Evolutionary conservation across 495 filamentous ascomycete species (phyloP), one percentile per base, ranked within the genome.

Genomic region (Aspergillus biplanus): DNA sequence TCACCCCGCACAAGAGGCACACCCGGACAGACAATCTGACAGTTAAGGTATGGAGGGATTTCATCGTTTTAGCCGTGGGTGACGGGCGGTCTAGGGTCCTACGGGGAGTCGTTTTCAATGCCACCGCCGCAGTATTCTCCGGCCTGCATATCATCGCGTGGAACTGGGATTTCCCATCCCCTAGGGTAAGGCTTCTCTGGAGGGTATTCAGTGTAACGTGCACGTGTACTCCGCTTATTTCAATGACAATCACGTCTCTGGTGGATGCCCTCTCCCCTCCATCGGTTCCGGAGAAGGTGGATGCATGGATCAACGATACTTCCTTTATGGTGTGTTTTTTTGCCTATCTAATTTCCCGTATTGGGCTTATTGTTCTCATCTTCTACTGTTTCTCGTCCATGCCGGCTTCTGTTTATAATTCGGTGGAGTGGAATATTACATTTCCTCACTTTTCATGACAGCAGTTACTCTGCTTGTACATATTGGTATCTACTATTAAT

Each of bases 401-500:
- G 50, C 50, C 50, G 4, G 50, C 50, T 7, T 27, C 50, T 27
- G 50, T 32, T 1, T 53, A 53, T 9, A 31, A 53, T 12, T 15
- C 12, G 7, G 50, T 33, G 11, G 32, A 33, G 7, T 53, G 50
- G 50, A 13, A 27, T 32, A 33, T 12, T 7, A 31, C 33, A 7
- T 53, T 53, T 53, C 50, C 50, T 33, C 50, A 53, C 15, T 53
- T 53, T 33, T 53, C 50, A 8, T 53, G 18, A 53, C n/a, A n/a
- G n/a, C n/a, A n/a, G n/a, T n/a, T n/a, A 6, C 15, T 44, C n/a
- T 5, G 39, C 1, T 44, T 44, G 1, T 44, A 44, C n/a, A 6
- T 44, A 44, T 44, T 9, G 11, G 8, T 8, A 44, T 44, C n/a
- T n/a, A 44, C 39, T 12, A 44, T 44, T 2, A 27, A 27, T n/a